Evolutionary conservation across 208 protist genomes (phyloP).

Genomic region (Trypanosoma melophagium): DNA sequence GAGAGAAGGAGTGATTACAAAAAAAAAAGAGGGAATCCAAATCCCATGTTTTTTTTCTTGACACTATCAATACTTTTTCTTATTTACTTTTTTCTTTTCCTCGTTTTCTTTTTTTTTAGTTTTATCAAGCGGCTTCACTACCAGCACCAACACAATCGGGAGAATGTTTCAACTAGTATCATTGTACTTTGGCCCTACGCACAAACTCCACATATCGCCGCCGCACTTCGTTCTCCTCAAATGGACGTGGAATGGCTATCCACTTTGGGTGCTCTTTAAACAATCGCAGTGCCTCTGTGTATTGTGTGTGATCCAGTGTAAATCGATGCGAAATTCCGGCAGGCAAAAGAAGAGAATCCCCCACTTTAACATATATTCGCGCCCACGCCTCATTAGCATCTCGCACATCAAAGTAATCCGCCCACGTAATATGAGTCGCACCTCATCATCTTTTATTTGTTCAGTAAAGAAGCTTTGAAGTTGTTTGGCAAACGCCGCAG

Average conservation of each 20-base stretch:
- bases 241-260: conserved; percentile 61
- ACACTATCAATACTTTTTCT: too few relatives aligned
- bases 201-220: too few relatives aligned
- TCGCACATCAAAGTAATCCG: conserved; percentile 88
- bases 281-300: conserved; percentile 69
- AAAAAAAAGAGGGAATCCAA: too few relatives aligned
- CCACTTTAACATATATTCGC: conserved; percentile 51
- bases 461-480: conserved; percentile 64
- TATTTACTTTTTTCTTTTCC: too few relatives aligned
- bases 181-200: too few relatives aligned
- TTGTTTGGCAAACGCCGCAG: conserved; percentile 47
- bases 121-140: too few relatives aligned
- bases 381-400: conserved; percentile 68
- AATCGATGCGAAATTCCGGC: conserved; percentile 91
- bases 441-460: conserved; percentile 90
- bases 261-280: conserved; percentile 81
- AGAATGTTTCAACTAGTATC: too few relatives aligned
- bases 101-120: too few relatives aligned
- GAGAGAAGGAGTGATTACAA: too few relatives aligned
- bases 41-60: too few relatives aligned
- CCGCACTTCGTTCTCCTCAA: conserved; percentile 15
- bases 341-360: conserved; percentile 69
- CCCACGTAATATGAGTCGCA: conserved; percentile 73
- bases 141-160: too few relatives aligned
- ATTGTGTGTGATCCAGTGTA: conserved; percentile 51